These are phyloP conservation scores for Phlebiopsis flavidoalba DNA, from an alignment of 768 basidiomycete species.

Conservation along the genomic window DNA sequence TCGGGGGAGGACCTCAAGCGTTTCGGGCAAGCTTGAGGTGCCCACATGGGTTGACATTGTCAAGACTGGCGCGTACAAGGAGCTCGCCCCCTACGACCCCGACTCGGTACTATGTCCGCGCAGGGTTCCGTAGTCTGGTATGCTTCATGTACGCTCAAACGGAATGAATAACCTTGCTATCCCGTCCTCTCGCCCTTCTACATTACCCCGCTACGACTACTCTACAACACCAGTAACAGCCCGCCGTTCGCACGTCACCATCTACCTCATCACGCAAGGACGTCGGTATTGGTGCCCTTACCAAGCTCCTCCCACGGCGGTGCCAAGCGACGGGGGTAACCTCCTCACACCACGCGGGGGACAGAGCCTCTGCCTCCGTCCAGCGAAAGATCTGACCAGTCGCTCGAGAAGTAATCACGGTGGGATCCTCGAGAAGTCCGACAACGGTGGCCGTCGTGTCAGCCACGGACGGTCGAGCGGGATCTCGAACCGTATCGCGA, in stretches of 20 bases:
- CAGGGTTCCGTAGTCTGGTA: constrained; percentile 63
- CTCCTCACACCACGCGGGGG: constrained; percentile 96
- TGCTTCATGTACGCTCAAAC: neutral
- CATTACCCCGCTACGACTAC: neutral
- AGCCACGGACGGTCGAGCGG: constrained; percentile 94
- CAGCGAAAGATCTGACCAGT: constrained; percentile 96
- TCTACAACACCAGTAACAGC: constrained; percentile 42
- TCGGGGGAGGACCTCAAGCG: constrained; percentile 97
- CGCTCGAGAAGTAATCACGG: constrained; percentile 98
- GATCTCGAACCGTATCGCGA: constrained; percentile 93
- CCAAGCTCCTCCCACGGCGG: constrained; percentile 98
- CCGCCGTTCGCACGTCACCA: constrained; percentile 96
- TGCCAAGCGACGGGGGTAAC: constrained; percentile 91
- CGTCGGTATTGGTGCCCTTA: constrained; percentile 88
- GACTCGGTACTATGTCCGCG: constrained; percentile 99
- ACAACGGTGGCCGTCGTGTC: constrained; percentile 94
- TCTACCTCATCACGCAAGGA: constrained; percentile 99
- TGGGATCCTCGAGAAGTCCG: constrained; percentile 89
- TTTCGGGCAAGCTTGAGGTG: constrained; percentile 98
- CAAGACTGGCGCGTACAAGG: constrained; percentile 97
- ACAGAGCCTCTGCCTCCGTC: constrained; percentile 78
- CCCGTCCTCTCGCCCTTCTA: neutral
- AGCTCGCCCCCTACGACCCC: constrained; percentile 97
- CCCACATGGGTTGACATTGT: constrained; percentile 98
- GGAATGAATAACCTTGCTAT: neutral